These are phyloP conservation scores for Gonapodya prolifera DNA, from an alignment of 192 early-diverging fungal species.

Conservation along the genomic window DNA sequence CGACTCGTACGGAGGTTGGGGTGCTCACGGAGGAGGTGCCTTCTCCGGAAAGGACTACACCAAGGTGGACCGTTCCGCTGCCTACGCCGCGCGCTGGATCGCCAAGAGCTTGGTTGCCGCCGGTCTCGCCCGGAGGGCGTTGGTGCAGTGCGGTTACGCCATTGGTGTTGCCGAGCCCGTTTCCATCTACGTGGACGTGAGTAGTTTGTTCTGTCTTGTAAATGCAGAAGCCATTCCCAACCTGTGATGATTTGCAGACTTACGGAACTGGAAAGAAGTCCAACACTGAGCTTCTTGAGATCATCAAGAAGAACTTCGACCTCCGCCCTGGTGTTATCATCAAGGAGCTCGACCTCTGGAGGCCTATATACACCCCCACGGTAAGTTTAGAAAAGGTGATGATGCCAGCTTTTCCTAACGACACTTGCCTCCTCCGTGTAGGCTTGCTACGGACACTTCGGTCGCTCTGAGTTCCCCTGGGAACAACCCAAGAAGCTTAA, in stretches of 20 bases:
- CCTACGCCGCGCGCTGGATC: conserved; percentile 95
- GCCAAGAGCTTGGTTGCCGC: conserved; percentile 94
- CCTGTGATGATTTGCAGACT: conserved; percentile 66
- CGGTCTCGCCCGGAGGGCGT: conserved; percentile 77
- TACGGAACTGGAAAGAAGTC: conserved; percentile 88
- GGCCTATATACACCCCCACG: conserved; percentile 94
- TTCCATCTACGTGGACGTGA: conserved; percentile 46
- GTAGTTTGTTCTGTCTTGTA: not conserved
- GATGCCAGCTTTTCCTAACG: too few relatives aligned
- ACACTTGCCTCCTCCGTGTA: too few relatives aligned
- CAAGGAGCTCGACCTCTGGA: conserved; percentile 94
- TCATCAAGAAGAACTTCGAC: conserved; percentile 98
- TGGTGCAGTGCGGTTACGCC: conserved; percentile 96
- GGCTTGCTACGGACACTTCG: conserved; percentile 94
- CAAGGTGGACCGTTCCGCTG: conserved; percentile 98
- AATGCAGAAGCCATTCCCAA: not conserved
- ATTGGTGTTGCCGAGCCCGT: conserved; percentile 96
- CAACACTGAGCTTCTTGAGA: conserved; percentile 78
- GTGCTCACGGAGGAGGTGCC: conserved; percentile 95
- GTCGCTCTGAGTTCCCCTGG: conserved; percentile 71
- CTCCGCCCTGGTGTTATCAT: conserved; percentile 97
- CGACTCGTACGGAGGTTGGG: conserved; percentile 86
- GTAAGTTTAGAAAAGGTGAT: too few relatives aligned
- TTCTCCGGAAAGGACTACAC: conserved; percentile 99
- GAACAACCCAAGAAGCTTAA: conserved; percentile 75